Evolutionary conservation across 2,329 filamentous ascomycete genomes (phyloP).

Genomic region (Diaporthe citrichinensis): DNA sequence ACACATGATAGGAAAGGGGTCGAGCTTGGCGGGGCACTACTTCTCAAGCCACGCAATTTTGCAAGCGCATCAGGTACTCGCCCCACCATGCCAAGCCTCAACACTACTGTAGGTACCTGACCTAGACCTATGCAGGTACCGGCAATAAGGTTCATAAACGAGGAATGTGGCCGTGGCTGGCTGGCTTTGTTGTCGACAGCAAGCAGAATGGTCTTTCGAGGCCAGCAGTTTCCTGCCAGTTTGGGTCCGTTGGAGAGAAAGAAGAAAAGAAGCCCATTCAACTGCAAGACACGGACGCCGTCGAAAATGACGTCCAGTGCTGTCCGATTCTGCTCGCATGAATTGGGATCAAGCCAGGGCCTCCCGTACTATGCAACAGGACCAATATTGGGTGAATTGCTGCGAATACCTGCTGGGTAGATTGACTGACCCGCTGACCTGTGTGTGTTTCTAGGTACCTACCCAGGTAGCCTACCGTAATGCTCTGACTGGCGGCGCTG

Average conservation of each 20-base stretch:
- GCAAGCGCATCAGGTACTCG: neutral
- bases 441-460: constrained; percentile 3
- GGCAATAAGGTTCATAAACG: neutral
- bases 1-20: constrained; percentile 29
- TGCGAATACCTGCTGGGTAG: neutral
- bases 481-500: constrained; percentile 1
- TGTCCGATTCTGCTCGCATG: neutral
- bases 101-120: constrained; percentile 3
- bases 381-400: neutral
- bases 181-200: constrained; percentile 7
- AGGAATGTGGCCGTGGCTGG: constrained; percentile 13
- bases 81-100: neutral
- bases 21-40: constrained; percentile 22
- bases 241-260: neutral
- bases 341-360: constrained; percentile 20
- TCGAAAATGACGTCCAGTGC: neutral
- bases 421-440: constrained; percentile 3
- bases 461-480: neutral
- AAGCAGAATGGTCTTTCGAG: neutral
- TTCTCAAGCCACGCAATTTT: neutral
- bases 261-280: constrained; percentile 12
- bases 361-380: neutral
- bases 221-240: too few species aligned
- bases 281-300: constrained; percentile 1
- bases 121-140: constrained; percentile 37